phyloP scores from a whole-genome alignment of 306 rosid genomes.

The Abrus pulchellus region DNA sequence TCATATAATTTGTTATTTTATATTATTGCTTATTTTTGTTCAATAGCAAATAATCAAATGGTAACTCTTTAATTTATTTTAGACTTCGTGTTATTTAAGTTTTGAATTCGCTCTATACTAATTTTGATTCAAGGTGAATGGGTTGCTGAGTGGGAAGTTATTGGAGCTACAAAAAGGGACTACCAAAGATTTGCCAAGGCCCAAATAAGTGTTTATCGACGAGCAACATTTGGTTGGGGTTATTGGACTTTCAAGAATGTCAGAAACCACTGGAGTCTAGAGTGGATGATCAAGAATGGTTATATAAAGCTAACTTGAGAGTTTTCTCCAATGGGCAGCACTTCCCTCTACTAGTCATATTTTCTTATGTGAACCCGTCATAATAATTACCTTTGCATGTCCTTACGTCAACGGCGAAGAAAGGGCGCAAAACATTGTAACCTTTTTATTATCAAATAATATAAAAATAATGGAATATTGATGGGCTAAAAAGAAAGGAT shows the following conservation, averaged over 20 bases:
- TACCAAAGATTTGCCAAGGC: constrained; percentile 63
- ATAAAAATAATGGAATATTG: too few relatives aligned
- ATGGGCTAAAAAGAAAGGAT: too few relatives aligned
- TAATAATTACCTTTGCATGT: too few relatives aligned
- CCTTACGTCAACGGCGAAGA: too few relatives aligned
- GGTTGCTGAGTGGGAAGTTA: constrained; percentile 69
- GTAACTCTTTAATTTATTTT: not conserved
- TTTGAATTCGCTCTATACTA: not conserved
- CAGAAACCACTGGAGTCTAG: constrained; percentile 63
- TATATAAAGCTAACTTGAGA: constrained; percentile 57
- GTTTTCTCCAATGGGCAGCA: too few relatives aligned
- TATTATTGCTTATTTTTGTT: not conserved
- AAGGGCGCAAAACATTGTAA: too few relatives aligned
- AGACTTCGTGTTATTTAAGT: not conserved
- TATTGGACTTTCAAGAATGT: constrained; percentile 72
- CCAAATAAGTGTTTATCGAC: constrained; percentile 61
- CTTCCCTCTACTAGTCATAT: too few relatives aligned
- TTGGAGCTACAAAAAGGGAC: constrained; percentile 58
- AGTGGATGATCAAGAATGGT: constrained; percentile 75
- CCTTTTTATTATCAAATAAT: too few relatives aligned
- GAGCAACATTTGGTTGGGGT: constrained; percentile 80
- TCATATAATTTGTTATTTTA: too few relatives aligned
- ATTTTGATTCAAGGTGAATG: constrained; percentile 60
- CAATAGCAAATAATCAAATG: not conserved
- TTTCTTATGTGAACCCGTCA: too few relatives aligned